A percentile compares a stretch with the other conserved stretches of the same genome.
Conservation (phyloP, 306 rosid species). For the Quercus engelmannii region DNA sequence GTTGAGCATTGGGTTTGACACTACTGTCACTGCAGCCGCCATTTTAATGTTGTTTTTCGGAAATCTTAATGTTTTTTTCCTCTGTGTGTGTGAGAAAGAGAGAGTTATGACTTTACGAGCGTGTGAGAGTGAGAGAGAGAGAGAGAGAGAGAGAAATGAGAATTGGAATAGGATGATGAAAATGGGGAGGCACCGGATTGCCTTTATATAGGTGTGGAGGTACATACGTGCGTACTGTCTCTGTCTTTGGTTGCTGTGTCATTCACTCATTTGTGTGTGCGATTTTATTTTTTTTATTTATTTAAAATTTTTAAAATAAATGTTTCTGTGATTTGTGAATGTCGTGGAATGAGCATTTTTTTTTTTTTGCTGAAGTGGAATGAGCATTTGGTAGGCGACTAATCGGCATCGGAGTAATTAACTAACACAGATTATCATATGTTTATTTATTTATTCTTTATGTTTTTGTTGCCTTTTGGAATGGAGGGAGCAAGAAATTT, state of each 20-base stretch:
- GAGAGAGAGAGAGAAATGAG: conserved; percentile 13
- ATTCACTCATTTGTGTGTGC: too few species aligned
- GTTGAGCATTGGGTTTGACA: too few species aligned
- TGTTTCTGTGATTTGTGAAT: conserved; percentile 13
- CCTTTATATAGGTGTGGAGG: too few species aligned
- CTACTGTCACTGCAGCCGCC: too few species aligned
- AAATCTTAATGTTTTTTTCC: too few species aligned
- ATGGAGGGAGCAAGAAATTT: conserved; percentile 23
- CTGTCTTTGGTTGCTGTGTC: too few species aligned
- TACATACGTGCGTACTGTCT: too few species aligned
- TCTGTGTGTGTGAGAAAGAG: conserved; percentile 18
- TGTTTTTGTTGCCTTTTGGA: neutral
- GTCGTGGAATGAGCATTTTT: conserved; percentile 38
- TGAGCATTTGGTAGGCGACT: conserved; percentile 19
- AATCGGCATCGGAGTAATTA: too few species aligned
- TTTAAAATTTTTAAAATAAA: too few species aligned
- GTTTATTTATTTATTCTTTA: neutral
- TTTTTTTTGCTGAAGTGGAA: conserved; percentile 10
- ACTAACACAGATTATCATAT: too few species aligned
- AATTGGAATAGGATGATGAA: conserved; percentile 26
- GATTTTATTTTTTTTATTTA: too few species aligned
- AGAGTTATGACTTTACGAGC: neutral
- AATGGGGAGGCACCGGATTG: conserved; percentile 4
- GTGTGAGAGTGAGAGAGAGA: conserved; percentile 33
- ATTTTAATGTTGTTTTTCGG: too few species aligned